Evolutionary conservation across 352 stramenopile genomes (phyloP), one percentile per base, ranked within the genome.

Genomic region (Pythium plurisporium): DNA sequence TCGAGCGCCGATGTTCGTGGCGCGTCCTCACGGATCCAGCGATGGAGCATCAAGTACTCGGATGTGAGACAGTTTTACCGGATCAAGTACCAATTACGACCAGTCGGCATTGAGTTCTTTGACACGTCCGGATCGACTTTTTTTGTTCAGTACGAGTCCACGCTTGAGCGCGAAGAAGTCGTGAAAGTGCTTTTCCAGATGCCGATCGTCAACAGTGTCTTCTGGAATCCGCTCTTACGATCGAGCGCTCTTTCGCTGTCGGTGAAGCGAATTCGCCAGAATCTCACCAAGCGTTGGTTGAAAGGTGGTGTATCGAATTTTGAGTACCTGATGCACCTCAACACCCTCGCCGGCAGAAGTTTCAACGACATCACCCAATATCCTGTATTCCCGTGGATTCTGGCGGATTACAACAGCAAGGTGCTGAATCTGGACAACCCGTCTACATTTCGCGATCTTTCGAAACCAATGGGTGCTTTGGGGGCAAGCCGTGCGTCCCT

Each of bases 351-450:
- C 3, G 96, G 96, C 8, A 67, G 96, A n/a, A 98, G 86, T 44
- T 98, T 98, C 72, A 98, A 98, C 74, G 96, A 99, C 46, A 86
- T 99, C 7, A 98, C 91, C 55, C 96, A 99, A 65, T 99, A 99
- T 64, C 96, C 97, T 23, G 94, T 99, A 6, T 99, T 99, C 61
- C 97, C 97, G 15, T 99, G 97, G 97, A 81, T 99, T 3, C 59
- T 99, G 8, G 80, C 87, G 1, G 96, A 99, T 71, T 99, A 99
- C 67, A 87, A 70, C 4, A 97, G 86, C 1, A 65, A 91, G 25
- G 83, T 89, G 41, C 78, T 99, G 17, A 91, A 99, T 65, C 71
- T 99, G 2, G 77, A 69, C n/a, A 83, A 99, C 59, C 80, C 73
- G 20, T 61, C 42, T 0, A 93, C 96, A 17, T 99, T 96, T 68